Conservation (phyloP, 306 rosid genomes). For the Lathyrus oleraceus region DNA sequence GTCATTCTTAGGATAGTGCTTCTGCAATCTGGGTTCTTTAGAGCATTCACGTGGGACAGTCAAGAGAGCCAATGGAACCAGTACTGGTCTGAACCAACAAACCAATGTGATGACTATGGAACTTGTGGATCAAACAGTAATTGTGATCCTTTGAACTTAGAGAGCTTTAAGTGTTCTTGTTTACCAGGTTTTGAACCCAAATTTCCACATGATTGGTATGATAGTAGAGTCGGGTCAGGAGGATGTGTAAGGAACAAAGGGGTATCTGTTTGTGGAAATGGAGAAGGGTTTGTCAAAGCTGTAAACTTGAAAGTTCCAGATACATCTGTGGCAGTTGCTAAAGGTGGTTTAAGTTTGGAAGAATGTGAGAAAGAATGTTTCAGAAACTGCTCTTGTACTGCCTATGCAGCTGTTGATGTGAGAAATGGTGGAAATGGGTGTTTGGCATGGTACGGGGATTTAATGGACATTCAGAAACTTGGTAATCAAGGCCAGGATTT, state of each 20-base stretch:
- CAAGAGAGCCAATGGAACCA: constrained; percentile 40
- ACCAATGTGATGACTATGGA: constrained; percentile 54
- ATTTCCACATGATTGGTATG: constrained; percentile 43
- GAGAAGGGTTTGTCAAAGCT: constrained; percentile 66
- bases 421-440: constrained; percentile 58
- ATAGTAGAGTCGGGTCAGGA: constrained; percentile 41
- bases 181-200: constrained; percentile 64
- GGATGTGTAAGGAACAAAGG: constrained; percentile 58
- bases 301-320: constrained; percentile 57
- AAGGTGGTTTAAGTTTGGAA: constrained; percentile 30
- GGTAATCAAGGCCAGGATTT: constrained; percentile 54
- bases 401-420: constrained; percentile 53
- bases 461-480: constrained; percentile 26
- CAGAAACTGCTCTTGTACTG: constrained; percentile 59
- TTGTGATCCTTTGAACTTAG: constrained; percentile 46
- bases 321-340: constrained; percentile 39
- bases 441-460: constrained; percentile 51
- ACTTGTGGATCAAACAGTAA: constrained; percentile 50
- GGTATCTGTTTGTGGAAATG: constrained; percentile 44
- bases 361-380: constrained; percentile 51
- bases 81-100: constrained; percentile 47
- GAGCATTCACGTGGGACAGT: constrained; percentile 44
- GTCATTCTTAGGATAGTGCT: constrained; percentile 7
- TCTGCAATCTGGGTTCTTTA: constrained; percentile 39
- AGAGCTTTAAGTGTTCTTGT: constrained; percentile 51